Conservation (phyloP, 768 basidiomycete genomes). For the Goffeauzyma gilvescens region DNA sequence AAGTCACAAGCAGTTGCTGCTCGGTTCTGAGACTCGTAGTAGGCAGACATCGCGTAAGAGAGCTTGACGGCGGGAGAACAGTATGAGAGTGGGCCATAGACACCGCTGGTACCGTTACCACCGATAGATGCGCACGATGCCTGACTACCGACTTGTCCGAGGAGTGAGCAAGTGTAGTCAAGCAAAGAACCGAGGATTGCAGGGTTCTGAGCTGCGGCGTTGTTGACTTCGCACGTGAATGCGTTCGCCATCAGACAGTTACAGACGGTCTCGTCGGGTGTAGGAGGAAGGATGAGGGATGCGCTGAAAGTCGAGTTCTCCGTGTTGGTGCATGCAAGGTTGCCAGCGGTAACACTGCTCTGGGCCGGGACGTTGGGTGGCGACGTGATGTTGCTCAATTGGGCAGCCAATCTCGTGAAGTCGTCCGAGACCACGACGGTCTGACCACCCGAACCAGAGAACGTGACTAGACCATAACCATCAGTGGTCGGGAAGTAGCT, state of each 20-base stretch:
- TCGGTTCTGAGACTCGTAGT: slow-evolving; percentile 47
- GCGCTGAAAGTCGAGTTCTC: slow-evolving; percentile 45
- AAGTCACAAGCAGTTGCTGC: slow-evolving; percentile 54
- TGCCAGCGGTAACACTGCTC: slow-evolving; percentile 33
- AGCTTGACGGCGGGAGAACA: slow-evolving; percentile 71
- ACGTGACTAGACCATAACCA: slow-evolving; percentile 67
- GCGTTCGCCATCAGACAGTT: slow-evolving; percentile 46
- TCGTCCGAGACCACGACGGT: slow-evolving; percentile 48
- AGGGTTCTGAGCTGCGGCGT: slow-evolving; percentile 37
- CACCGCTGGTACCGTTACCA: slow-evolving; percentile 51
- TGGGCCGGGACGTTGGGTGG: slow-evolving; percentile 43
- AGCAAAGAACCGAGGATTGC: slow-evolving; percentile 23
- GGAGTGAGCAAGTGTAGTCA: slow-evolving; percentile 46
- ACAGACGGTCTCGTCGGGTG: slow-evolving; percentile 65
- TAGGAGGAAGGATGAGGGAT: slow-evolving; percentile 54
- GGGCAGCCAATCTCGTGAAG: slow-evolving; percentile 45
- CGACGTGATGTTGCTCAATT: slow-evolving; percentile 43
- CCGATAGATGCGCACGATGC: slow-evolving; percentile 47
- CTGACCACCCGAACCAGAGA: slow-evolving; percentile 38
- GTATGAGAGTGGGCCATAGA: slow-evolving; percentile 54
- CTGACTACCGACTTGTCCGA: slow-evolving; percentile 43
- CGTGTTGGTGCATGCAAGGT: slow-evolving; percentile 43
- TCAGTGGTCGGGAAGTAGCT: slow-evolving; percentile 75
- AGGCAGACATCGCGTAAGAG: slow-evolving; percentile 64
- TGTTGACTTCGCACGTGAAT: slow-evolving; percentile 57